These are phyloP conservation scores for Globisporangium megalacanthum DNA, from an alignment of 352 stramenopile species.

Conservation along the genomic window DNA sequence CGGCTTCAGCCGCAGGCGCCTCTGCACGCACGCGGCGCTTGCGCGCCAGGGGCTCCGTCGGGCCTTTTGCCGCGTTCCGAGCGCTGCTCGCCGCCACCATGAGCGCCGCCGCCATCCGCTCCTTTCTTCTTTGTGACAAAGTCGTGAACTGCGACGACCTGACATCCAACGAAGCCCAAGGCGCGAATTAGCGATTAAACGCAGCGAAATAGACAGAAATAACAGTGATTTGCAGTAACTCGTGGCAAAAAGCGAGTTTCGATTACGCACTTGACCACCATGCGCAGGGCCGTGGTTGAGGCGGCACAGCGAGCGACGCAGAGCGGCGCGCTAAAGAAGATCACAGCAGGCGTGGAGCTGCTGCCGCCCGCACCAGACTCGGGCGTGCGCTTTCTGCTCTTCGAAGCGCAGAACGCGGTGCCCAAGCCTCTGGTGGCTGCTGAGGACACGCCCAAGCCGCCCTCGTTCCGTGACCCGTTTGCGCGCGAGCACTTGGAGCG, in stretches of 20 bases:
- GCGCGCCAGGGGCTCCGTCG: background rate
- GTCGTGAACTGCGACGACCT: no score
- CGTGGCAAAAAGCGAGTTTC: background rate
- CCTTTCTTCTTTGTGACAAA: no score
- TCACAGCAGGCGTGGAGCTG: slow-evolving; percentile 49
- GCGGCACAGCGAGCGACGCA: slow-evolving; percentile 52
- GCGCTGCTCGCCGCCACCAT: background rate
- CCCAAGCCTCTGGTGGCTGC: slow-evolving; percentile 32
- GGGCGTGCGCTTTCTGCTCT: slow-evolving; percentile 47
- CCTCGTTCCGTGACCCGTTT: slow-evolving; percentile 62
- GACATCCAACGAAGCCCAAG: no score
- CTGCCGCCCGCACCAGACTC: slow-evolving; percentile 29
- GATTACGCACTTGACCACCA: slow-evolving; percentile 22
- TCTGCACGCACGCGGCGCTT: slow-evolving; percentile 1
- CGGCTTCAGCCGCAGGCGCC: background rate
- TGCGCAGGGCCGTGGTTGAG: slow-evolving; percentile 55
- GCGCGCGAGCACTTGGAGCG: slow-evolving; percentile 62
- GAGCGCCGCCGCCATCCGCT: background rate
- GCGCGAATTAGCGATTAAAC: background rate
- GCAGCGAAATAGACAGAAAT: background rate
- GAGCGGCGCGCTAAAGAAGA: slow-evolving; percentile 56
- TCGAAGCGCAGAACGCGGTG: slow-evolving; percentile 31
- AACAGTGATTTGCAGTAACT: background rate
- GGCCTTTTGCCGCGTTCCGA: no score
- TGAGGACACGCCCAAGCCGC: slow-evolving; percentile 5